Conservation (phyloP, 2,329 filamentous ascomycete genomes). For the Westerdykella sp. region DNA sequence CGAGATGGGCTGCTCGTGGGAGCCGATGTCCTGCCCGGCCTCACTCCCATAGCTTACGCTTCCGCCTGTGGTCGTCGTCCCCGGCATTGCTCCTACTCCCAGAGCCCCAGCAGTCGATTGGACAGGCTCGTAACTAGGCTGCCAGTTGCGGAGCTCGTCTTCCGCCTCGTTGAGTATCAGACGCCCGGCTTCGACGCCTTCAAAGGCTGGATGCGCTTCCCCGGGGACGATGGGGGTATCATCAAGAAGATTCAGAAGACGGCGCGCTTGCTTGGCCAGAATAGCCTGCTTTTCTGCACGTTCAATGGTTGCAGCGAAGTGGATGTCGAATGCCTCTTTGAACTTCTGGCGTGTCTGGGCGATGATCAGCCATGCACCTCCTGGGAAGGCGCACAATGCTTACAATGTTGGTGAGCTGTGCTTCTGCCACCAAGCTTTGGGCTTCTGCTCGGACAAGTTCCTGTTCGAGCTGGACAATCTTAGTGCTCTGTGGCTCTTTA, state of each 20-base stretch:
- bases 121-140: conserved; percentile 51
- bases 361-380: conserved; percentile 11
- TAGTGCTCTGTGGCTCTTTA: conserved; percentile 82
- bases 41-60: conserved; percentile 9
- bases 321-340: conserved; percentile 86
- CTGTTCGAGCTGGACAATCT: conserved; percentile 81
- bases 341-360: conserved; percentile 86
- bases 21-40: conserved; percentile 5
- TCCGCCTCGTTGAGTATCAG: conserved; percentile 91
- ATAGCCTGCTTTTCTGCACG: conserved; percentile 96
- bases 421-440: conserved; percentile 91
- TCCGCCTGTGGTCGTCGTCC: conserved; percentile 1
- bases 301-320: conserved; percentile 88
- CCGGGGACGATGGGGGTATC: conserved; percentile 86
- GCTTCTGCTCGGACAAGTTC: conserved; percentile 94
- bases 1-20: conserved; percentile 11
- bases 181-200: conserved; percentile 60
- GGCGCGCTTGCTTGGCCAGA: conserved; percentile 81
- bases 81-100: conserved; percentile 44
- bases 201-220: conserved; percentile 65
- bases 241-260: conserved; percentile 78
- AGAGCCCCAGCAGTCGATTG: conserved; percentile 44
- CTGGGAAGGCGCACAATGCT: conserved; percentile 29
- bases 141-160: conserved; percentile 75
- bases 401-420: conserved; percentile 91